phyloP scores from a whole-genome alignment of 1,284 basidiomycete species.

The Apiotrichum gracile region DNA sequence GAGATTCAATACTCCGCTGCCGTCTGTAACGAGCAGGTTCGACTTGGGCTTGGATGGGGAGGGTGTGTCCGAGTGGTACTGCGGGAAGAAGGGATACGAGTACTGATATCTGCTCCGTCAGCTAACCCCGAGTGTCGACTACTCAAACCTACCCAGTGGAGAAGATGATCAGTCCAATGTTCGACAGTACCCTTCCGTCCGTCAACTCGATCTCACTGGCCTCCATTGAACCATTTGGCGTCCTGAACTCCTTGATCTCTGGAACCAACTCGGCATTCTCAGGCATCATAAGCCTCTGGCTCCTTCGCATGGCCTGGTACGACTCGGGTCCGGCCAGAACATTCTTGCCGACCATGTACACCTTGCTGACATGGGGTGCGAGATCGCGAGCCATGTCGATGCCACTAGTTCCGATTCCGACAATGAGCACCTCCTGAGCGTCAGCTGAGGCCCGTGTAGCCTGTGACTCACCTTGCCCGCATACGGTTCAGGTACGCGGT shows the following conservation, averaged over 20 bases:
- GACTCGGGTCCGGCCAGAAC: conserved; percentile 18
- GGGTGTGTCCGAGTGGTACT: conserved; percentile 46
- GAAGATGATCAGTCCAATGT: conserved; percentile 49
- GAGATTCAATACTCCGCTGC: conserved; percentile 50
- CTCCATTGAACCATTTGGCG: conserved; percentile 22
- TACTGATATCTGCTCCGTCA: conserved; percentile 41
- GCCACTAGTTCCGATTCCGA: conserved; percentile 52
- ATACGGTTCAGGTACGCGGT: conserved; percentile 49
- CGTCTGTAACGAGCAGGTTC: conserved; percentile 48
- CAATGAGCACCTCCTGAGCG: conserved; percentile 48
- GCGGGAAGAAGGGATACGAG: conserved; percentile 52
- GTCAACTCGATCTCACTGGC: conserved; percentile 45
- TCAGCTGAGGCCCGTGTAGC: too few relatives aligned
- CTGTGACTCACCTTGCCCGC: conserved; percentile 24
- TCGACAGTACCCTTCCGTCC: conserved; percentile 49
- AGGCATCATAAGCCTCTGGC: conserved; percentile 30
- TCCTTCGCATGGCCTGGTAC: conserved; percentile 34
- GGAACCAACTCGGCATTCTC: conserved; percentile 36
- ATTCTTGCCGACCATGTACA: conserved; percentile 38
- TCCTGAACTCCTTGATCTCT: conserved; percentile 29
- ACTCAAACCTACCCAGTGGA: conserved; percentile 47
- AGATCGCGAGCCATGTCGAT: conserved; percentile 49
- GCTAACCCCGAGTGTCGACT: not conserved
- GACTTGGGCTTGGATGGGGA: not conserved
- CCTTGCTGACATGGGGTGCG: not conserved